Base-by-base conservation (phyloP, 495 filamentous ascomycete genomes). In the Aspergillus taichungensis region DNA sequence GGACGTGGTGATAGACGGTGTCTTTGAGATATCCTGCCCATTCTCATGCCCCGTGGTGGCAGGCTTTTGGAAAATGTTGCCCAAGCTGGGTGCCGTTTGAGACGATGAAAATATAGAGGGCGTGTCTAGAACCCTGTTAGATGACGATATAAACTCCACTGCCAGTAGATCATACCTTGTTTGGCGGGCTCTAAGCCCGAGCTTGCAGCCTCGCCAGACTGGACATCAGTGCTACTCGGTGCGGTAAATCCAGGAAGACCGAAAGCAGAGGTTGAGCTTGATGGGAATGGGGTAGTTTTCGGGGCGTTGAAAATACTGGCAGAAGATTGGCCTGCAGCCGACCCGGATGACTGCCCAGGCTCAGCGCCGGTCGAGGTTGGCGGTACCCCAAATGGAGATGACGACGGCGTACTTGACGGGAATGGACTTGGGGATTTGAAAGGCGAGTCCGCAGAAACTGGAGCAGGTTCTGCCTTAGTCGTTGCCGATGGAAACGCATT, bases 291-390 rank as follows among this genome's bases (percentile, higher is more conserved):
- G 11, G 51, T 24, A 9, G 46, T 6, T 40, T 55, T 57, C 6
- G 30, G 41, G 12, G 40, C 32, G 10, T 39, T 27, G 37, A 51
- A 59, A 3, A 55, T 47, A 46, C 46, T 55, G n/a, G 46, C 12
- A 6, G 47, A 36, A 24, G 54, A 33, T 29, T 56, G 49, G 27
- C 49, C 46, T 39, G 46, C 40, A 54, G 51, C 41, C n/a, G 36
- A 8, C 3, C 8, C 32, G 24, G 42, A 13, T 38, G 39, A 13
- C 29, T 53, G 24, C 28, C 42, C 30, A 30, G 45, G 34, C 14
- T 43, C 39, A 8, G 37, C 9, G 29, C 13, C 18, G 14, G 44
- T 9, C 29, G 40, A 43, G 29, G 40, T 30, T 36, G 37, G 30
- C 13, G 52, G 39, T 40, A 37, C 12, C 34, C 37, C 42, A n/a